Base-by-base conservation (phyloP, 768 basidiomycete genomes). In the Lactifluus rugatus region DNA sequence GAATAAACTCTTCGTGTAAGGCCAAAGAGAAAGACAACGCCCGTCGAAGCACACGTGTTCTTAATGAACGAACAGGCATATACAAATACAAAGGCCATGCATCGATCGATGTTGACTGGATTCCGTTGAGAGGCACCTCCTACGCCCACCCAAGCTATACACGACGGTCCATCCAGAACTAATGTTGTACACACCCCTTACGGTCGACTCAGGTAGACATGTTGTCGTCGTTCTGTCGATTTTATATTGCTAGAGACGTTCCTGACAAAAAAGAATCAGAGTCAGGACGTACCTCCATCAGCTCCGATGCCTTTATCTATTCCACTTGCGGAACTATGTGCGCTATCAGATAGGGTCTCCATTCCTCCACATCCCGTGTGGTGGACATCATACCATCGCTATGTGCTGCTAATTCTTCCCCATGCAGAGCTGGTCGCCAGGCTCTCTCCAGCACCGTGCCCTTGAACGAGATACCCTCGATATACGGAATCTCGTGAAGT, bases 341-440 rank as follows among this genome's bases (percentile, higher is more conserved):
- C n/a, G n/a, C n/a, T n/a, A n/a, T n/a, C n/a, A n/a, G n/a, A 89
- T 68, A 87, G 85, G 5, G 72, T 74, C 26, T 97, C 93, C 70
- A 75, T 94, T 62, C 89, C 95, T 5, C 95, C 94, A 4, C 93
- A 96, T 64, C 95, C 95, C 3, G 88, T 92, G 68, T 79, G 80
- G 39, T 93, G 93, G 51, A 87, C 93, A 11, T 82, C 83, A 0
- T 93, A 90, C 71, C 95, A 98, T 72, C 91, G 95, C 61, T 96
- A 95, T 70, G 80, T 83, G 10, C 64, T 86, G 45, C 73, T 95
- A 28, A 73, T 95, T 28, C 76, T 94, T 48, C 84, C 82, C 10
- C 92, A 95, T 64, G 75, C 80, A 32, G 72, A 76, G 9, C 63
- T 68, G 0, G 64, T 63, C 10, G 61, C 65, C 62, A 66, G 57